These are phyloP conservation scores for Psilocybe azurescens DNA, from an alignment of 768 basidiomycete species.

Conservation along the genomic window DNA sequence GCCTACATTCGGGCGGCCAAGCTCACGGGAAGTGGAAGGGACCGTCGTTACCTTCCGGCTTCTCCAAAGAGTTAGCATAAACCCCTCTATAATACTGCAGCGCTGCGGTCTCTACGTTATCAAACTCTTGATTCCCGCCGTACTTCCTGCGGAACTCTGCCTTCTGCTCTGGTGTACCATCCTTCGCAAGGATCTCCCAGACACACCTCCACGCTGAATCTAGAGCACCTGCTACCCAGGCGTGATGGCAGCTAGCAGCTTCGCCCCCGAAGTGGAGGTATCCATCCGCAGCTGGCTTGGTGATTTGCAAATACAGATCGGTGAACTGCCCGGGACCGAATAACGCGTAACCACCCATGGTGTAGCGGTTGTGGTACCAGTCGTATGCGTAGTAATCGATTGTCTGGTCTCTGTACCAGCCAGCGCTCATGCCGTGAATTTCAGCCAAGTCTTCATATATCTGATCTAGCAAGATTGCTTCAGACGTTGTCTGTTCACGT, in stretches of 20 bases:
- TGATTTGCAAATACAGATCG: slow-evolving; percentile 13
- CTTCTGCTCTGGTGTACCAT: slow-evolving; percentile 9
- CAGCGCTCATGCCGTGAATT: slow-evolving; percentile 2
- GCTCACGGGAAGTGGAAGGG: slow-evolving; percentile 6
- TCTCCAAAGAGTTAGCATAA: slow-evolving; percentile 14
- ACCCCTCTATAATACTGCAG: slow-evolving; percentile 12
- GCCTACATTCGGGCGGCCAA: background rate
- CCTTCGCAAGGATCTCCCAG: slow-evolving; percentile 14
- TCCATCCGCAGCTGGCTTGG: slow-evolving; percentile 11
- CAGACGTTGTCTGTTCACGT: background rate
- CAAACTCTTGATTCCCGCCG: slow-evolving; percentile 6
- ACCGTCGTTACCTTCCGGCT: slow-evolving; percentile 9
- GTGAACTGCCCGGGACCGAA: slow-evolving; percentile 13
- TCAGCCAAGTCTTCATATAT: slow-evolving; percentile 12
- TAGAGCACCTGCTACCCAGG: slow-evolving; percentile 16
- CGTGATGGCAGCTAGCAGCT: slow-evolving; percentile 12
- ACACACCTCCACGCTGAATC: slow-evolving; percentile 15
- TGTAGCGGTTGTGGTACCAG: slow-evolving; percentile 15
- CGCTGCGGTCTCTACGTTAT: slow-evolving; percentile 5
- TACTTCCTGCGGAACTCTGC: slow-evolving; percentile 1
- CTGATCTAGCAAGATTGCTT: slow-evolving; percentile 7
- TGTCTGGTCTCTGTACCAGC: slow-evolving; percentile 3
- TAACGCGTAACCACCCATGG: slow-evolving; percentile 15
- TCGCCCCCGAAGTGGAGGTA: slow-evolving; percentile 15
- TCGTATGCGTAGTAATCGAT: slow-evolving; percentile 12